phyloP scores from a whole-genome alignment of 2,329 filamentous ascomycete species.

The Penicillium sp. region DNA sequence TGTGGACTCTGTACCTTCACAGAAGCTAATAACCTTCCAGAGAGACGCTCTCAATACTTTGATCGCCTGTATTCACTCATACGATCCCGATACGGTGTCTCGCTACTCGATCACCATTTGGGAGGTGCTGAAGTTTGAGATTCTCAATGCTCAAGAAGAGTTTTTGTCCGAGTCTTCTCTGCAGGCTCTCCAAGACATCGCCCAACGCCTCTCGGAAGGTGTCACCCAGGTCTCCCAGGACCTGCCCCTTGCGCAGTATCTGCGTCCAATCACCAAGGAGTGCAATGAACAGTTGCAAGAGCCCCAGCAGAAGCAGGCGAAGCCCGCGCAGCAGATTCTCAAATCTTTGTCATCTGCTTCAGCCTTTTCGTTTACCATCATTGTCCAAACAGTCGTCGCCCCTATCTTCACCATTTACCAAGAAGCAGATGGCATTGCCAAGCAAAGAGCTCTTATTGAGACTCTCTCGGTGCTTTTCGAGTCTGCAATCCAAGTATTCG shows the following conservation, averaged over 20 bases:
- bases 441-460: conserved; percentile 67
- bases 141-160: conserved; percentile 70
- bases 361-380: conserved; percentile 59
- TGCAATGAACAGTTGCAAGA: conserved; percentile 72
- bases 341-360: conserved; percentile 63
- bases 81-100: conserved; percentile 64
- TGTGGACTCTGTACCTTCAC: not conserved
- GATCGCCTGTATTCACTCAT: conserved; percentile 64
- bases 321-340: conserved; percentile 67
- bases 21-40: conserved; percentile 42
- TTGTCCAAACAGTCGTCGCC: conserved; percentile 63
- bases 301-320: conserved; percentile 71
- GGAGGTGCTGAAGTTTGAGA: conserved; percentile 73
- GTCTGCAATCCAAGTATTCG: conserved; percentile 63
- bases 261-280: conserved; percentile 68
- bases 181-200: conserved; percentile 60
- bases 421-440: conserved; percentile 65
- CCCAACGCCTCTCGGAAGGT: conserved; percentile 59
- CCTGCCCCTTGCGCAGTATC: conserved; percentile 58
- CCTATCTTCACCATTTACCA: conserved; percentile 66
- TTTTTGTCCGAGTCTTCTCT: conserved; percentile 67
- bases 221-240: conserved; percentile 46
- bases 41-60: conserved; percentile 70
- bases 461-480: conserved; percentile 64
- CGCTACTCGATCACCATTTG: conserved; percentile 69